Evolutionary conservation across 106 monocot genomes (phyloP), one percentile per base, ranked within the genome.

Genomic region (Dendrobium officinale): DNA sequence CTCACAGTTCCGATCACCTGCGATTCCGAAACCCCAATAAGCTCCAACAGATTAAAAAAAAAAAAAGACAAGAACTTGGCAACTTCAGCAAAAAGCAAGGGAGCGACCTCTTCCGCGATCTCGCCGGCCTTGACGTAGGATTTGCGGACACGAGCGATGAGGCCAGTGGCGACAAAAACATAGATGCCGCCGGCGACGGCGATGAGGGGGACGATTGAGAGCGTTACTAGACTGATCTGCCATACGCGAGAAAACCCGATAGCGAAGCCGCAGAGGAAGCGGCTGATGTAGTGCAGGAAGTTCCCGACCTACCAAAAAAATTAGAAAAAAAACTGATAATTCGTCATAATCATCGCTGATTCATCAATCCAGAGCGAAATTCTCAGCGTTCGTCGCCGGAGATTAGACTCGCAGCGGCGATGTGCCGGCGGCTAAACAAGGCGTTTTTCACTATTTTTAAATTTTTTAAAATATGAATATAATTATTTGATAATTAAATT

Each of bases 211-310:
- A 99, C 99, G 56, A 99, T 95, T 18, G 99, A 93, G 59, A 99
- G 88, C n/a, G 99, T 99, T 11, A 99, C 95, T 6, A 99, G 95
- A 77, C 95, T 95, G 81, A 99, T 95, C 88, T 99, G 99, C 99
- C 99, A 99, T 3, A 95, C 95, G 8, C 86, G 83, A 17, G 84
- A 59, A 73, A 99, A 99, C 45, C 99, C 99, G 44, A 99, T 86
- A 33, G 91, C 99, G 51, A 99, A 99, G 16, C 99, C 99, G 10
- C 88, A 84, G 4, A 92, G 48, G 81, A 99, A 99, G 37, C 95
- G 88, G 88, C 91, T 95, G 59, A 99, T 88, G 88, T 99, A 99
- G 85, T 95, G 99, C 85, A 95, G 66, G 82, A 91, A 95, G 77
- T 95, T 93, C 18, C 99, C 99, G 31, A 90, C 91, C 99, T 70